phyloP scores from a whole-genome alignment of 2,329 filamentous ascomycete genomes.

The Helicocarpus griseus region DNA sequence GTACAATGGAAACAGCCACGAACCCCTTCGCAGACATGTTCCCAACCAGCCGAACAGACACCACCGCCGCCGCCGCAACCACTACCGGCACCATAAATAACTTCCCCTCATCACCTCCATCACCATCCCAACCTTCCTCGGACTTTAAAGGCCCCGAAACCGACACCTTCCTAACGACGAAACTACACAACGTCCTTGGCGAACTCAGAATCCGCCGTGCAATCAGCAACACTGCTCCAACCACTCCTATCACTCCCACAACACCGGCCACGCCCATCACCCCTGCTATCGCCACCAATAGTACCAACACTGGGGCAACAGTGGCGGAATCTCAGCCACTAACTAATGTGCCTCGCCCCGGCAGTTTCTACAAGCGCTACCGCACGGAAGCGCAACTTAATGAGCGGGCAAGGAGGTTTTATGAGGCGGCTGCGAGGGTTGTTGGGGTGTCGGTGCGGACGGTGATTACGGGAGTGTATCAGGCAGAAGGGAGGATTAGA shows the following conservation, averaged over 20 bases:
- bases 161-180: constrained; percentile 22
- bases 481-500: constrained; percentile 37
- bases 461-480: constrained; percentile 41
- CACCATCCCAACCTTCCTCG: no score
- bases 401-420: constrained; percentile 38
- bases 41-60: constrained; percentile 20
- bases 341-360: constrained; percentile 33
- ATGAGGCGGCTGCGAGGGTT: constrained; percentile 41
- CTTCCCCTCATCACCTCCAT: no score
- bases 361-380: constrained; percentile 42
- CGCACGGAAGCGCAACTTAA: constrained; percentile 39
- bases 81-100: neutral
- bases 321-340: no score
- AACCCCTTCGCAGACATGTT: constrained; percentile 35
- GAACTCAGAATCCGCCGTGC: constrained; percentile 30
- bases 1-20: no score
- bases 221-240: constrained; percentile 14
- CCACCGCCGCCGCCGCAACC: constrained; percentile 2
- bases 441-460: constrained; percentile 42
- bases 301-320: no score
- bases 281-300: neutral
- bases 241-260: constrained; percentile 4
- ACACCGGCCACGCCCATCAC: neutral
- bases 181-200: constrained; percentile 36
- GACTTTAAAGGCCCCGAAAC: constrained; percentile 18